Conservation (phyloP, 129 eudicot genomes). For the Chrysanthemum makinoi region DNA sequence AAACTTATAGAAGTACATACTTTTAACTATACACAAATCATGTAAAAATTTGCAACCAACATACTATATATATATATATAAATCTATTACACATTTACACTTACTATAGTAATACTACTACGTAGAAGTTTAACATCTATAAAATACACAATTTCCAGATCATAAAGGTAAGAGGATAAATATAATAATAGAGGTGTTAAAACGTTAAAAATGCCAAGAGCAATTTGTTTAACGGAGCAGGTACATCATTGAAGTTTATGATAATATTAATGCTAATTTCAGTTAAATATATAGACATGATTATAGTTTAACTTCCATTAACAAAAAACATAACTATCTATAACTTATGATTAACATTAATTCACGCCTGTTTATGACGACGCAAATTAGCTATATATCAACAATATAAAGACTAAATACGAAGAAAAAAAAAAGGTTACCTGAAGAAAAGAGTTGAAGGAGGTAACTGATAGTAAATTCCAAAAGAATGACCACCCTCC, state of each 20-base stretch:
- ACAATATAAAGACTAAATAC: too few relatives aligned
- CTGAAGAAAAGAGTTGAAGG: slow-evolving; percentile 84
- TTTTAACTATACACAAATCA: too few relatives aligned
- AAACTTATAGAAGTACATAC: too few relatives aligned
- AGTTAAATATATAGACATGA: background rate
- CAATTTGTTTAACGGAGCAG: background rate
- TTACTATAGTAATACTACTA: too few relatives aligned
- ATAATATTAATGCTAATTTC: background rate
- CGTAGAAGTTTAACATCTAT: background rate
- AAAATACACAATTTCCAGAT: background rate
- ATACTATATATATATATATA: background rate
- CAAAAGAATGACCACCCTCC: slow-evolving; percentile 64
- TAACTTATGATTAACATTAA: too few relatives aligned
- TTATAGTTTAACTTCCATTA: background rate
- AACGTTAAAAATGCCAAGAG: background rate
- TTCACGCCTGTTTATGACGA: too few relatives aligned
- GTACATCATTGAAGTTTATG: background rate
- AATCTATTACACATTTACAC: background rate
- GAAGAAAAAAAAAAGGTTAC: slow-evolving; percentile 20
- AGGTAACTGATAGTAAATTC: slow-evolving; percentile 82
- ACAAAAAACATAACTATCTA: background rate
- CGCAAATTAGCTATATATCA: too few relatives aligned
- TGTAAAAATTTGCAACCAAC: too few relatives aligned
- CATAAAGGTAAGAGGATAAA: background rate
- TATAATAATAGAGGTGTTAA: slow-evolving; percentile 7